Evolutionary conservation across 345 rosid genomes (phyloP).

Genomic region (Eucalyptus pauciflora): DNA sequence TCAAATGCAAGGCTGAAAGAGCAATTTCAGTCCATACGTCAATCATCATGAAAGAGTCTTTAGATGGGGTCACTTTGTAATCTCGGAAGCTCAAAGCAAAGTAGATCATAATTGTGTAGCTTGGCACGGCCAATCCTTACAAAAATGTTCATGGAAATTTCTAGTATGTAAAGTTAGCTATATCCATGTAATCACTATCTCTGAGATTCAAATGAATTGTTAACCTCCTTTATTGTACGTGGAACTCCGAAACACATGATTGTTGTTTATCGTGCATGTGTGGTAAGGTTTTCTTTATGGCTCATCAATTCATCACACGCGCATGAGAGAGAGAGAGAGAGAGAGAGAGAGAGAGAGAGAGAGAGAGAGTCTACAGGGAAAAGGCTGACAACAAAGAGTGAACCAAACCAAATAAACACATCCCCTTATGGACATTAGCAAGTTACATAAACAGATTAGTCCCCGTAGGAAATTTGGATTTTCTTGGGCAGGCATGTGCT

Average conservation of each 20-base stretch:
- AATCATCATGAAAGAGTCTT: background rate
- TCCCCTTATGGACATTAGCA: background rate
- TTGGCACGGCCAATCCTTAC: background rate
- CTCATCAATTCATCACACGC: background rate
- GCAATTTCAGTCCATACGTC: background rate
- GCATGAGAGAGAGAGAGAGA: background rate
- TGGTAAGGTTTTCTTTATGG: background rate
- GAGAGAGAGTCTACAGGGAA: background rate
- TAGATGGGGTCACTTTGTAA: background rate
- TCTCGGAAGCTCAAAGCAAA: background rate
- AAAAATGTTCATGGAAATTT: background rate
- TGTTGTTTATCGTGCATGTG: background rate
- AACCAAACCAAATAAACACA: background rate
- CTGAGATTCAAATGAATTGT: background rate
- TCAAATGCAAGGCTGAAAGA: background rate
- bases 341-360: background rate
- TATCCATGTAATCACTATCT: background rate
- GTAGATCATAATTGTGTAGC: background rate
- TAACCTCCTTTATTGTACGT: background rate
- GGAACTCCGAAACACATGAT: background rate
- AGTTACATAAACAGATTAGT: constrained; percentile 4
- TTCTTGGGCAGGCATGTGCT: constrained; percentile 41
- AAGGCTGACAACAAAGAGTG: background rate
- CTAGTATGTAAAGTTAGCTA: background rate
- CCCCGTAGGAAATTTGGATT: constrained; percentile 28